Base-by-base conservation (phyloP, 805 yeast genomes). In the Sugiyamaella floridensis region DNA sequence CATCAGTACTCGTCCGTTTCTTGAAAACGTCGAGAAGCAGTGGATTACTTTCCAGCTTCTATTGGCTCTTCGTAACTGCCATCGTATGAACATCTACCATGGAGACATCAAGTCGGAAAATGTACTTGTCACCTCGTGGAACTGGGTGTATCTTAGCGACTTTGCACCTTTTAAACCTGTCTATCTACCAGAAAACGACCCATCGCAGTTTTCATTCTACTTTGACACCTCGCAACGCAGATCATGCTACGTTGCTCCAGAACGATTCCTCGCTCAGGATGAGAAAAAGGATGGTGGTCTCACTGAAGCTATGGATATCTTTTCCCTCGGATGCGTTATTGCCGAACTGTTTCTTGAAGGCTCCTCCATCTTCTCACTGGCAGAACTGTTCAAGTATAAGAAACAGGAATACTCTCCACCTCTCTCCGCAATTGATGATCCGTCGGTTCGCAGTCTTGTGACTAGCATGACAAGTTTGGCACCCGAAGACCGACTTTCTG, bases 51-150 rank as follows among this genome's bases (percentile, higher is more conserved):
- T 81, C 63, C 99, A 93, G 67, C 67, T 92, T 52, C 65, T 93
- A 28, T 72, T 75, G n/a, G 78, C 84, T 0, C 60, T 90, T 34
- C 71, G 75, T 1, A 77, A 78, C 48, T 75, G 90, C 52, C 98
- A 93, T 65, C 72, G 71, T 4, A 63, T 71, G 15, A 76, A 72
- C 9, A 74, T 89, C 3, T 78, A 71, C 51, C 99, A 93, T 67
- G 98, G 99, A 6, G 98, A 93, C 71, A 76, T 93, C 56, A 90
- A 93, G 69, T 75, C 92, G 0, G 99, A 93, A 67, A 93, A 93
- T 67, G 78, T 93, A 12, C 70, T 93, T 50, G 83, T 89, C 4
- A 85, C 95, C 0, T 80, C 92, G 28, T 87, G 96, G 86, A 86
- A 88, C 67, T 90, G 97, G 96, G 71, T 83, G 1, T 71, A 83